phyloP scores from a whole-genome alignment of 1,284 basidiomycete species.

The Malassezia sp. region DNA sequence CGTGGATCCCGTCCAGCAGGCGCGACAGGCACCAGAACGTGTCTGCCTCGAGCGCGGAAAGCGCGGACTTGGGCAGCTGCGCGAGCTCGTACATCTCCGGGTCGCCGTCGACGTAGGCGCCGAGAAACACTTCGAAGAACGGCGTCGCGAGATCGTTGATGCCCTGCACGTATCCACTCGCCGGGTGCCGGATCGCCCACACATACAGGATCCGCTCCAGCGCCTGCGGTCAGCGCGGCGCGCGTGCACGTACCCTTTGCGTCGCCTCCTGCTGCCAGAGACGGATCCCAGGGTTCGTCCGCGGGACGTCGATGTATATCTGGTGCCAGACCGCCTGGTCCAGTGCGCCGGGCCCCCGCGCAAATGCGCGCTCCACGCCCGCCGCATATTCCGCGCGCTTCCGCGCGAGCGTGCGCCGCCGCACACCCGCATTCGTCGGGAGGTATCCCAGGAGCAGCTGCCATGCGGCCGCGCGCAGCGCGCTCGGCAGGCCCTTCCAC shows the following conservation, averaged over 20 bases:
- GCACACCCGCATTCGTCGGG: slow-evolving; percentile 68
- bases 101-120: slow-evolving; percentile 37
- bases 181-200: slow-evolving; percentile 45
- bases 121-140: slow-evolving; percentile 44
- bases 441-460: slow-evolving; percentile 77
- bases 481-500: slow-evolving; percentile 86
- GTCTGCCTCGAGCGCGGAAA: slow-evolving; percentile 43
- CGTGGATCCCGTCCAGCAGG: slow-evolving; percentile 44
- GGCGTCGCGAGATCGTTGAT: slow-evolving; percentile 47
- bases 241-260: too few species aligned
- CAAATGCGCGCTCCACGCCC: slow-evolving; percentile 81
- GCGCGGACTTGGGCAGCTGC: slow-evolving; percentile 26
- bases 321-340: slow-evolving; percentile 45
- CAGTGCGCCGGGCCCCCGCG: slow-evolving; percentile 51
- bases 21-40: slow-evolving; percentile 46
- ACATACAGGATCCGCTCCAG: slow-evolving; percentile 45
- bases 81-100: slow-evolving; percentile 39
- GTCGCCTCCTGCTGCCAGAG: slow-evolving; percentile 44
- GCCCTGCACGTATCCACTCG: slow-evolving; percentile 45
- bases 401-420: slow-evolving; percentile 63
- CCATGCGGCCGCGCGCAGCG: slow-evolving; percentile 85
- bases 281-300: slow-evolving; percentile 42
- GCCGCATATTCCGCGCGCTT: slow-evolving; percentile 86
- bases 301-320: slow-evolving; percentile 44
- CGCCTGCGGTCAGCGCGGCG: too few species aligned